Percentiles rank a stretch among this genome's conserved stretches.
Conservation (phyloP, 352 stramenopile species). For the Pythium phragmiticola region DNA sequence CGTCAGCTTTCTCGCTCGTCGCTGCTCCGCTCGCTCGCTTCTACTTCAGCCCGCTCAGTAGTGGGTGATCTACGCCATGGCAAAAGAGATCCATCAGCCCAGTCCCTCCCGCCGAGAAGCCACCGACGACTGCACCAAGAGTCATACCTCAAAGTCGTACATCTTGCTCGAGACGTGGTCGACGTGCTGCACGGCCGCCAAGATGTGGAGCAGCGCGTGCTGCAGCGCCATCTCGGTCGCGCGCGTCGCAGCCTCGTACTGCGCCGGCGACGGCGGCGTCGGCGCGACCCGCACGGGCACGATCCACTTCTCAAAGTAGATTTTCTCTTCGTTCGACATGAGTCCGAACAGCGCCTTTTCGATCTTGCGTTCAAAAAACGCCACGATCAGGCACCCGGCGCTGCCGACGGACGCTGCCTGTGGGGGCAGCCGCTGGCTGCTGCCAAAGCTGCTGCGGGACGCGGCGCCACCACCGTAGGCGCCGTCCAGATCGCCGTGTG, state of each 20-base stretch:
- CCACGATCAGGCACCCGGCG: conserved; percentile 57
- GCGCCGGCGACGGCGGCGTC: conserved; percentile 39
- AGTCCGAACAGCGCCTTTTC: conserved; percentile 83
- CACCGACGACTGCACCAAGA: neutral
- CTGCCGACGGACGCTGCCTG: conserved; percentile 5
- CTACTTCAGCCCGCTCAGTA: neutral
- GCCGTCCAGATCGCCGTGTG: conserved; percentile 12
- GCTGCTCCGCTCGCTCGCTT: neutral
- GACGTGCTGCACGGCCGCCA: conserved; percentile 72
- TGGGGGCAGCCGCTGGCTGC: conserved; percentile 11
- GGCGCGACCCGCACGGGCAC: conserved; percentile 61
- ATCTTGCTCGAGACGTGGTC: conserved; percentile 79
- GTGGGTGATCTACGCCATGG: conserved; percentile 3
- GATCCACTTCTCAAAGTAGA: conserved; percentile 85
- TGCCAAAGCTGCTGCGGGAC: conserved; percentile 20
- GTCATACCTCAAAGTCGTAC: conserved; percentile 78
- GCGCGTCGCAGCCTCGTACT: conserved; percentile 48
- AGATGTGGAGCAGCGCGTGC: conserved; percentile 67
- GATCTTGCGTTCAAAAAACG: conserved; percentile 80
- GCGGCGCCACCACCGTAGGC: conserved; percentile 12
- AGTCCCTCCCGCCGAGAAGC: neutral
- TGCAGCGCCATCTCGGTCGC: conserved; percentile 71
- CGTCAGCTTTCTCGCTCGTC: neutral
- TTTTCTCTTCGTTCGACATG: conserved; percentile 85
- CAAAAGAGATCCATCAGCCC: neutral